phyloP scores from a whole-genome alignment of 306 rosid genomes.

The Castanea sativa region DNA sequence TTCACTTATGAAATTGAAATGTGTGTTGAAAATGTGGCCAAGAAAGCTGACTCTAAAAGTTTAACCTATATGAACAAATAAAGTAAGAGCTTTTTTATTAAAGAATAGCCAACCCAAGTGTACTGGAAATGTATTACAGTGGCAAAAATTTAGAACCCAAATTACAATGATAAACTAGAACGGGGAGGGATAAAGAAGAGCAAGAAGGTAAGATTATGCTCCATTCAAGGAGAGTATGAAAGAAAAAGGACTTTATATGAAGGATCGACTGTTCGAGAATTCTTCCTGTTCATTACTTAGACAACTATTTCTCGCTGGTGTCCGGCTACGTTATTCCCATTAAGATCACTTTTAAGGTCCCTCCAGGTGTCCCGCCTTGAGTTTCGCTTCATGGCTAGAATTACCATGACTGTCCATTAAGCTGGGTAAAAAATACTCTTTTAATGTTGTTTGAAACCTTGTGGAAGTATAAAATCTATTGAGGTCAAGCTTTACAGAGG shows the following conservation, averaged over 20 bases:
- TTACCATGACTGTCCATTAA: constrained; percentile 32
- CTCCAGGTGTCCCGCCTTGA: constrained; percentile 63
- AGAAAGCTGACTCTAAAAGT: constrained; percentile 35
- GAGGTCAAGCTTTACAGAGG: neutral
- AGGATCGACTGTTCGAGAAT: constrained; percentile 28
- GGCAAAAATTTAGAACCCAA: no score
- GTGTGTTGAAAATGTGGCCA: constrained; percentile 65
- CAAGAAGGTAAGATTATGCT: no score
- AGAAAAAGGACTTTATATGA: no score
- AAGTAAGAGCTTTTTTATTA: no score
- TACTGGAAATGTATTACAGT: no score
- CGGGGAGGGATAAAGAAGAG: constrained; percentile 18
- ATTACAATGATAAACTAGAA: constrained; percentile 6
- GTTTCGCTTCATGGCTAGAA: constrained; percentile 76
- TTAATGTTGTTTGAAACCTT: neutral
- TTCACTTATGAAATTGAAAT: constrained; percentile 58
- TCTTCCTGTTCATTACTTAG: constrained; percentile 84
- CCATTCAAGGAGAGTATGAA: no score
- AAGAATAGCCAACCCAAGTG: no score
- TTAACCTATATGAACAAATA: constrained; percentile 30
- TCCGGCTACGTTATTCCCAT: constrained; percentile 68
- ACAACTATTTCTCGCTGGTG: constrained; percentile 81
- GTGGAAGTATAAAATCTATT: neutral
- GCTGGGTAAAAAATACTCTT: neutral
- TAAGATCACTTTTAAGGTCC: constrained; percentile 62